Conservation (phyloP, 1,284 basidiomycete genomes). For the Megacollybia platyphylla region DNA sequence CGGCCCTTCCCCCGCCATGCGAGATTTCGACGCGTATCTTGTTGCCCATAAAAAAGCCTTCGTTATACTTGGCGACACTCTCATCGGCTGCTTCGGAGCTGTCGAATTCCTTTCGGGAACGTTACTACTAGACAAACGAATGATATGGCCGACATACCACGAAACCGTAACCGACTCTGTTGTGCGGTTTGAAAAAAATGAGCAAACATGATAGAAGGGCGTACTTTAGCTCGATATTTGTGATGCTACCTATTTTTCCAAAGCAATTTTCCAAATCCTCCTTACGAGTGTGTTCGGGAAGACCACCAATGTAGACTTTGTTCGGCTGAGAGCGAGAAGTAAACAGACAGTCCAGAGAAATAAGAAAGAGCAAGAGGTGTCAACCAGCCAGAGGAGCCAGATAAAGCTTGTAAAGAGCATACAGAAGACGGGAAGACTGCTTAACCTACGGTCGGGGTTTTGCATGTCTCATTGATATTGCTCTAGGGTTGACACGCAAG, state of each 20-base stretch:
- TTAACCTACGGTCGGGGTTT: slow-evolving; percentile 11
- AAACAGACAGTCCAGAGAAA: slow-evolving; percentile 46
- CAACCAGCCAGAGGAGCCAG: slow-evolving; percentile 2
- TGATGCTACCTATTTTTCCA: slow-evolving; percentile 68
- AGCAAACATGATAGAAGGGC: slow-evolving; percentile 17
- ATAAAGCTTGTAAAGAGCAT: slow-evolving; percentile 8
- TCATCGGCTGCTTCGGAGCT: slow-evolving; percentile 67
- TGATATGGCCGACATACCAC: slow-evolving; percentile 40
- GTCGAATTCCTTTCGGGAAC: slow-evolving; percentile 58
- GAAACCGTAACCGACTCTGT: slow-evolving; percentile 72
- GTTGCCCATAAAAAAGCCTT: slow-evolving; percentile 80
- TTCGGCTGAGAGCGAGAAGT: slow-evolving; percentile 64
- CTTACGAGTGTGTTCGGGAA: slow-evolving; percentile 72
- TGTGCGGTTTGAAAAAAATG: slow-evolving; percentile 5
- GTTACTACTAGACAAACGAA: slow-evolving; percentile 2
- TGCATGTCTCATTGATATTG: not conserved
- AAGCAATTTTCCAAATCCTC: slow-evolving; percentile 77
- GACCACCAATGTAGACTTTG: slow-evolving; percentile 80
- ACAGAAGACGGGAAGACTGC: slow-evolving; percentile 17
- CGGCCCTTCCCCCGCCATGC: slow-evolving; percentile 68
- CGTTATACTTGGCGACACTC: slow-evolving; percentile 74
- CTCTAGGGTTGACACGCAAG: slow-evolving; percentile 28
- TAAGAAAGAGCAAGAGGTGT: slow-evolving; percentile 15
- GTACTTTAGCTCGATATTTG: slow-evolving; percentile 71
- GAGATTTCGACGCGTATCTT: slow-evolving; percentile 78